A percentile compares a stretch with the other conserved stretches of the same genome.
Evolutionary conservation across 495 filamentous ascomycete species (phyloP).

Genomic region (Hypoxylon fragiforme): DNA sequence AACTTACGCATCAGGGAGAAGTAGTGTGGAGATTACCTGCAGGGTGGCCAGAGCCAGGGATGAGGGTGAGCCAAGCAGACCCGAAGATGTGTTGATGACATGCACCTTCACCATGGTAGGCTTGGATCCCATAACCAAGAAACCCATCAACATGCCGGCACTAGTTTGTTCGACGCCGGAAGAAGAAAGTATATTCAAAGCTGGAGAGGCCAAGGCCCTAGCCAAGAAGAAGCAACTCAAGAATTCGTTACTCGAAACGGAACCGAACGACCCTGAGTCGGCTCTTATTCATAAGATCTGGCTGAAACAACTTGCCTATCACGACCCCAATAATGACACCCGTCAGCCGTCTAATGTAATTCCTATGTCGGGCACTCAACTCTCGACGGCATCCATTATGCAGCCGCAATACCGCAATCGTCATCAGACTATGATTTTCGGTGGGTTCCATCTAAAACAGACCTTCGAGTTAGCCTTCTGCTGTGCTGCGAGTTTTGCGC

Average conservation of each 20-base stretch:
- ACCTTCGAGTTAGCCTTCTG: conserved; percentile 89
- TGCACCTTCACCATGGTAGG: conserved; percentile 87
- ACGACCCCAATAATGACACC: conserved; percentile 61
- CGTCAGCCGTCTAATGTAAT: conserved; percentile 65
- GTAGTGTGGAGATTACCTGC: conserved; percentile 78
- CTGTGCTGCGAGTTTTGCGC: conserved; percentile 77
- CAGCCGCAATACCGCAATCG: conserved; percentile 84
- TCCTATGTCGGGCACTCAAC: conserved; percentile 67
- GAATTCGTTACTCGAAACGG: conserved; percentile 67
- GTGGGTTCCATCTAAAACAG: conserved; percentile 79
- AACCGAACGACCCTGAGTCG: conserved; percentile 76
- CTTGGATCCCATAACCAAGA: conserved; percentile 72
- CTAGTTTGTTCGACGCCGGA: conserved; percentile 69
- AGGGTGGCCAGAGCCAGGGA: conserved; percentile 68
- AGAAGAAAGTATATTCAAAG: conserved; percentile 67
- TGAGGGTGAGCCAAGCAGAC: conserved; percentile 59
- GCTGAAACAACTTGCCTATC: conserved; percentile 71
- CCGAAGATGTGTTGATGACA: conserved; percentile 73
- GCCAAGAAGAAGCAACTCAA: conserved; percentile 70
- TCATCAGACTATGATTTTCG: conserved; percentile 90
- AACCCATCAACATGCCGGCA: conserved; percentile 55
- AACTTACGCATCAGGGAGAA: conserved; percentile 77
- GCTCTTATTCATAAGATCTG: conserved; percentile 81
- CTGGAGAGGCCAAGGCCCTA: conserved; percentile 73
- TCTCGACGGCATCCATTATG: conserved; percentile 79